Percentiles rank a stretch among this genome's conserved stretches.
Conservation (phyloP, 768 basidiomycete species). For the Podaxis sp. region DNA sequence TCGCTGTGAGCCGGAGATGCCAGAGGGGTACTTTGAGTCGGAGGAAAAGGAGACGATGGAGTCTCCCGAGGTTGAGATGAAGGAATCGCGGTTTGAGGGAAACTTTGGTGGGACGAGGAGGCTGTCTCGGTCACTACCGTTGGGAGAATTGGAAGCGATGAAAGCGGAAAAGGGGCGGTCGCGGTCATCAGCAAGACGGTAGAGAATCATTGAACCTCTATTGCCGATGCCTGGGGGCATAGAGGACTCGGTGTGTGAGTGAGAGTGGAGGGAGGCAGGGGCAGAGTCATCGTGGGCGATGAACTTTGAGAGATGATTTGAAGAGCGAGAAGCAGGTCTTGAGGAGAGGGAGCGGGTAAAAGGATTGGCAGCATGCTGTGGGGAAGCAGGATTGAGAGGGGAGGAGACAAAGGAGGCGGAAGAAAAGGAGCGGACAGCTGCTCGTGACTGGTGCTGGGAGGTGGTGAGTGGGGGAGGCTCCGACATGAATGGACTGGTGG, state of each 20-base stretch:
- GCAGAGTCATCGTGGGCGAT: slow-evolving; percentile 1
- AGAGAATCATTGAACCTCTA: slow-evolving; percentile 61
- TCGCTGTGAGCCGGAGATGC: slow-evolving; percentile 20
- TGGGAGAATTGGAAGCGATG: not conserved
- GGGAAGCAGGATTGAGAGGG: slow-evolving; percentile 42
- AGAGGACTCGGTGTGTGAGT: slow-evolving; percentile 15
- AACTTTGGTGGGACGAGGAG: slow-evolving; percentile 31
- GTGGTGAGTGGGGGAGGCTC: slow-evolving; percentile 3
- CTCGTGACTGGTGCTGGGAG: slow-evolving; percentile 4
- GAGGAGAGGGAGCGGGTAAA: slow-evolving; percentile 13
- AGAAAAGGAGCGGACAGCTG: slow-evolving; percentile 7
- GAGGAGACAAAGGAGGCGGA: slow-evolving; percentile 38
- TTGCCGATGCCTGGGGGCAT: slow-evolving; percentile 22
- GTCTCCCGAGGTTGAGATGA: slow-evolving; percentile 30
- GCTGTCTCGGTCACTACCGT: slow-evolving; percentile 17
- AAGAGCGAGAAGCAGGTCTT: slow-evolving; percentile 1
- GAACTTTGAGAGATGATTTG: slow-evolving; percentile 6
- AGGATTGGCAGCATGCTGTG: slow-evolving; percentile 16
- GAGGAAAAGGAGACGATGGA: slow-evolving; percentile 48
- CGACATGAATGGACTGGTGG: not conserved
- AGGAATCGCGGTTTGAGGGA: slow-evolving; percentile 24
- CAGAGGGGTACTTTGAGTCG: slow-evolving; percentile 65
- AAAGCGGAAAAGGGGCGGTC: slow-evolving; percentile 3
- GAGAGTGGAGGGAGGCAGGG: not conserved
- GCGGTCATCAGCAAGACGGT: slow-evolving; percentile 47